Evolutionary conservation across 768 basidiomycete genomes (phyloP), one percentile per base, ranked within the genome.

Genomic region (Coprinopsis cinerea): DNA sequence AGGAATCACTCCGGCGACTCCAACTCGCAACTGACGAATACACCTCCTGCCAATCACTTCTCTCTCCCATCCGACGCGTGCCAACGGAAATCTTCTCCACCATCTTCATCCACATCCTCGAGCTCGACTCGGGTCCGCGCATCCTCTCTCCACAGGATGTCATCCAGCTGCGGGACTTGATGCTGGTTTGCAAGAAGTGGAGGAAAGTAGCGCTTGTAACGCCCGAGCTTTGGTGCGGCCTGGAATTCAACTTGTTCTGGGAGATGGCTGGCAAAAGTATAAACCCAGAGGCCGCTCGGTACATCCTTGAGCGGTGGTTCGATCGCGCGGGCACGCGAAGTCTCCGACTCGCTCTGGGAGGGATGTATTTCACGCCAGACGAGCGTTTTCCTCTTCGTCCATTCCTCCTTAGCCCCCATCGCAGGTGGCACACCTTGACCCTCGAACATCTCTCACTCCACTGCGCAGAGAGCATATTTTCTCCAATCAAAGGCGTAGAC

Each of bases 41-140:
- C 9, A 15, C 30, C 7, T 7, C 7, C 3, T 45, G 18, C 22
- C 27, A 7, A 6, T 32, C 24, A 27, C 30, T 39, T 25, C 25
- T 46, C 25, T 30, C 18, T 28, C 20, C 41, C 18, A 32, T 47
- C 34, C 27, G 18, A 28, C 35, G 27, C 36, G 27, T 48, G 14
- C 47, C 47, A 6, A 28, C 35, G 5, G 47, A 48, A 15, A 48
- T 48, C 20, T n/a, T 36, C 18, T 36, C 17, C 6, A 48, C 11
- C 7, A 48, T 48, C 47, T 46, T 46, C 20, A 2, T 6, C 20
- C 9, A 30, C 2, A 18, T 5, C 28, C 28, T 22, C 47, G 32
- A 48, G 2, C 7, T 22, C 17, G 13, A 6, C 32, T 1, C 18
- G 3, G 15, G 22, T 18, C n/a, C 20, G n/a, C 22, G 24, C 20